Evolutionary conservation across 208 protist genomes (phyloP), one percentile per base, ranked within the genome.

Genomic region (Ichthyophonus hoferi): DNA sequence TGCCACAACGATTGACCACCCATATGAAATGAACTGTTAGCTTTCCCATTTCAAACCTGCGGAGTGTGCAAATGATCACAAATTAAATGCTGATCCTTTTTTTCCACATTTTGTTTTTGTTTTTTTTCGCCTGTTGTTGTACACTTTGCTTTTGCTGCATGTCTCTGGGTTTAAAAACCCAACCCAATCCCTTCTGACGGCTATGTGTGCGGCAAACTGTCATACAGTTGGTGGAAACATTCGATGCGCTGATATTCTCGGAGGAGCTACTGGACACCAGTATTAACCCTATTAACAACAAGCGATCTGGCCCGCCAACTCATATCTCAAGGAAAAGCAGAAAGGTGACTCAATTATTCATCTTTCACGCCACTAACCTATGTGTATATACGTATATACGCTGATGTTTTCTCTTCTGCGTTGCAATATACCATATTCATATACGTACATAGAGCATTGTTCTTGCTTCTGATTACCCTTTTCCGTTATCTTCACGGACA

Each of bases 221-320:
- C 78, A 40, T n/a, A 82, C 78, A 85, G 81, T 38, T 85, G 81
- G 14, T 85, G 17, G 81, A 85, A 38, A 58, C 38, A 39, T 85
- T 85, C 0, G 40, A 2, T 2, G n/a, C 12, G 24, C 81, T 85
- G 40, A 3, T 2, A 12, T 50, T 85, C 14, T 41, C 24, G 7
- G 40, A n/a, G 42, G 81, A 85, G 7, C 81, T 85, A 7, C 38
- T 41, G 33, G 81, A 85, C 81, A 85, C 24, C n/a, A 85, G n/a
- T 37, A 85, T 85, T 40, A 87, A 87, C 58, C 83, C 83, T n/a
- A 87, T 87, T 12, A 87, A 33, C 17, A 87, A 87, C 42, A 39
- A 17, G 42, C 76, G 42, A 42, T 50, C 34, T 37, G 42, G 35
- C 14, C 83, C 83, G 7, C 77, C 14, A 42, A 34, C 33, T 40